phyloP scores from a whole-genome alignment of 805 yeast genomes.

The Candida sithepensis region DNA sequence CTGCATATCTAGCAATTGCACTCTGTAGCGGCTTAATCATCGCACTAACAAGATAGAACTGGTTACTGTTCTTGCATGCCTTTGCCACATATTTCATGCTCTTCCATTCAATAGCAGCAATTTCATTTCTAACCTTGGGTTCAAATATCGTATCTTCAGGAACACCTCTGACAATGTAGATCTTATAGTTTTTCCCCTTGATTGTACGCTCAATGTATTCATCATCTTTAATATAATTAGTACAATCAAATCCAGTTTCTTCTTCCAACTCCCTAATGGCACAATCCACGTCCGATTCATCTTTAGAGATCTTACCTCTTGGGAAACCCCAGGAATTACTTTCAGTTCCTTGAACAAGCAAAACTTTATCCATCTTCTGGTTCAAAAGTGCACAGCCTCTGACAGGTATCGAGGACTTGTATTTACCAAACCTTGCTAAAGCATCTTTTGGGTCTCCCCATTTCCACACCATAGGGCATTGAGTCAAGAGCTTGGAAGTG shows the following conservation, averaged over 20 bases:
- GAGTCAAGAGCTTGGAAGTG: constrained; percentile 60
- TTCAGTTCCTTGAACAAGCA: constrained; percentile 83
- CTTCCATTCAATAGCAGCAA: constrained; percentile 77
- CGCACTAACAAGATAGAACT: constrained; percentile 44
- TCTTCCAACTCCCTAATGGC: constrained; percentile 90
- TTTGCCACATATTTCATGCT: constrained; percentile 46
- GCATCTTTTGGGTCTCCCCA: constrained; percentile 86
- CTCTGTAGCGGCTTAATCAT: constrained; percentile 48
- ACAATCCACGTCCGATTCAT: constrained; percentile 83
- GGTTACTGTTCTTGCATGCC: constrained; percentile 27
- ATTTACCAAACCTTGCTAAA: constrained; percentile 70
- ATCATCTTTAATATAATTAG: constrained; percentile 60
- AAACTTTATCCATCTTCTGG: constrained; percentile 58
- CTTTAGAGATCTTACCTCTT: constrained; percentile 92
- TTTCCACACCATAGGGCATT: constrained; percentile 75
- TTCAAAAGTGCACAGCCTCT: constrained; percentile 92
- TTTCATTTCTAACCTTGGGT: constrained; percentile 87
- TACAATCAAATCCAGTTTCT: constrained; percentile 88
- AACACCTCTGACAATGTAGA: constrained; percentile 71
- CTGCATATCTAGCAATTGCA: constrained; percentile 55
- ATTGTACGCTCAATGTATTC: constrained; percentile 80
- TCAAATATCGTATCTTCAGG: constrained; percentile 72
- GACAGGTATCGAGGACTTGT: constrained; percentile 89
- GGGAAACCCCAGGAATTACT: constrained; percentile 90
- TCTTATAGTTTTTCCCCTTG: constrained; percentile 79